Evolutionary conservation across 169 alveolate species (phyloP).

Genomic region (Babesia bigemina): DNA sequence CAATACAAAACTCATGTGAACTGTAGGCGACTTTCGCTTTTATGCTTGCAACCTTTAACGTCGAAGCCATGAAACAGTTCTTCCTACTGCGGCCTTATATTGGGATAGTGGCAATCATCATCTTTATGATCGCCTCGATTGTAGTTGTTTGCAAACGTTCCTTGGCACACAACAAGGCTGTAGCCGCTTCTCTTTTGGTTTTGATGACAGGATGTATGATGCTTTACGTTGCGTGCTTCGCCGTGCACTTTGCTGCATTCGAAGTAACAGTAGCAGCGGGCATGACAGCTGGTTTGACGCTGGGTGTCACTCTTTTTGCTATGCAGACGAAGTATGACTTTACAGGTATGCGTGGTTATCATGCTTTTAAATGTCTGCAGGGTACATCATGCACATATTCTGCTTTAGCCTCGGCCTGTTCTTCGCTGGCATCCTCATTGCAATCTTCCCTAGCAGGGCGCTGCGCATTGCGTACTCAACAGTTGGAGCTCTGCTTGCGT

Average conservation of each 20-base stretch:
- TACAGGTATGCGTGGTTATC: slow-evolving; percentile 31
- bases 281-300: slow-evolving; percentile 43
- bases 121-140: slow-evolving; percentile 28
- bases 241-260: slow-evolving; percentile 29
- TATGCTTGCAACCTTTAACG: slow-evolving; percentile 12
- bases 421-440: slow-evolving; percentile 14
- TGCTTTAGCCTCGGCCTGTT: slow-evolving; percentile 3
- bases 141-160: slow-evolving; percentile 38
- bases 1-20: too few species aligned
- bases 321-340: slow-evolving; percentile 62
- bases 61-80: slow-evolving; percentile 14
- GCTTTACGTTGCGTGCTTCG: slow-evolving; percentile 15
- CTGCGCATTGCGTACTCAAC: slow-evolving; percentile 43
- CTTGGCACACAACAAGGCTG: slow-evolving; percentile 30
- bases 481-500: slow-evolving; percentile 81
- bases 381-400: slow-evolving; percentile 24
- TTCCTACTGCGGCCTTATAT: not conserved
- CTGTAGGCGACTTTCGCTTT: slow-evolving; percentile 60
- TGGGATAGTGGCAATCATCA: not conserved
- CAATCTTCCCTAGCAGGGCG: slow-evolving; percentile 20
- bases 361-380: not conserved
- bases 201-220: slow-evolving; percentile 57
- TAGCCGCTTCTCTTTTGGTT: not conserved
- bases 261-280: slow-evolving; percentile 54
- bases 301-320: slow-evolving; percentile 30